Base-by-base conservation (phyloP, 2,329 filamentous ascomycete species). In the Colletotrichum tanaceti region DNA sequence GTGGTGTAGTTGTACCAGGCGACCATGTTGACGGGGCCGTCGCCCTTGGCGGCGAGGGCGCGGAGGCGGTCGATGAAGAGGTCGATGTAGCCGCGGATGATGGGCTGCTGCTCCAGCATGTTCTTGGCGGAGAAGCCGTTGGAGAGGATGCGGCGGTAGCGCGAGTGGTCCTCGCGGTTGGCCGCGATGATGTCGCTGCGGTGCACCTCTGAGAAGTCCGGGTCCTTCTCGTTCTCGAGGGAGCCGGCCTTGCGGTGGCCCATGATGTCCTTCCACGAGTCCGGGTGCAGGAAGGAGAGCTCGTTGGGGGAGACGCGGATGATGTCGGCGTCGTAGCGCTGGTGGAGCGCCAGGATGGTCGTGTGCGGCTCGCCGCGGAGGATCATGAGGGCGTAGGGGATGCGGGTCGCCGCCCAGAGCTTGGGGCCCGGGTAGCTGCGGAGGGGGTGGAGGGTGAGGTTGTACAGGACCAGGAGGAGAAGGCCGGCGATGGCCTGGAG, bases 261-360 rank as follows among this genome's bases (percentile, higher is more conserved):
- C 66, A 82, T 82, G 24, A 84, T 83, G 7, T 81, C 79, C 63
- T 78, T 79, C 78, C 78, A 82, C 3, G 77, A 78, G 16, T 73
- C 60, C 1, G 75, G 53, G 5, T 75, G 74, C 24, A 75, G 77
- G 65, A 82, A 83, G 4, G 79, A 77, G 7, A 85, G 76, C 41
- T 78, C 73, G 38, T 78, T 76, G 0, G 83, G 82, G 0, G 73
- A 75, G 10, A 81, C 71, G 5, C 83, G 79, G 18, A 85, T 75
- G 1, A 83, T 75, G 24, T 73, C 70, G 16, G 50, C 35, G 59
- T 74, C 75, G 58, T 78, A 77, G 3, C 50, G 14, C 16, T 71
- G 59, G 41, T 77, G 75, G 5, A 71, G 73, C 5, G 65, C 70
- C 35, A 73, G 73, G 49, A 78, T 68, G 38, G 73, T 71, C 41